phyloP scores from a whole-genome alignment of 1,284 basidiomycete genomes.

The Sanguinoderma infundibulare region DNA sequence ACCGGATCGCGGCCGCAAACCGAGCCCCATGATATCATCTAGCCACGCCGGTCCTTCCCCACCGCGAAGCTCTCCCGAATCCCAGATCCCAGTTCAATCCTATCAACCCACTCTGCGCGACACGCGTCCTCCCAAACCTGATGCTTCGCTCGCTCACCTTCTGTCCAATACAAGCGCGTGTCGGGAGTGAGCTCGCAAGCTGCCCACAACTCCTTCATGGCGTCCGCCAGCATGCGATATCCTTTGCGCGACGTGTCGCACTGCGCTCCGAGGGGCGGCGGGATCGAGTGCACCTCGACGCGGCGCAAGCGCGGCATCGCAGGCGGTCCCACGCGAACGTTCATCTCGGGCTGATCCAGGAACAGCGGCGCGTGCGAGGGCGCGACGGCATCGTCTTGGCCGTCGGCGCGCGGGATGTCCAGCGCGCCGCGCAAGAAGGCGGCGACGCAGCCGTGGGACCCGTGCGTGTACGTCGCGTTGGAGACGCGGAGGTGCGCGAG shows the following conservation, averaged over 20 bases:
- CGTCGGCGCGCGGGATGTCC: background rate
- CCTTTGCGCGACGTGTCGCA: slow-evolving; percentile 14
- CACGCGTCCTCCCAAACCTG: background rate
- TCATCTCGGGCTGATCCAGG: background rate
- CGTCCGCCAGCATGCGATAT: slow-evolving; percentile 11
- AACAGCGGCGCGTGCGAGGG: background rate
- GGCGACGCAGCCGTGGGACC: slow-evolving; percentile 14
- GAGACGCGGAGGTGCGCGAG: slow-evolving; percentile 24
- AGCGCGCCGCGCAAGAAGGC: slow-evolving; percentile 20
- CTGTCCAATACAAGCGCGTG: slow-evolving; percentile 6
- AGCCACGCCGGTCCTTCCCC: background rate
- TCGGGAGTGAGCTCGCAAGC: slow-evolving; percentile 13
- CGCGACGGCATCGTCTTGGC: background rate
- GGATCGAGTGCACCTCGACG: slow-evolving; percentile 19
- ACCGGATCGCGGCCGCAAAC: no score
- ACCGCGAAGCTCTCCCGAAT: background rate
- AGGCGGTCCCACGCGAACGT: background rate
- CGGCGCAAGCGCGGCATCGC: slow-evolving; percentile 5
- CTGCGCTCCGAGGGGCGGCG: slow-evolving; percentile 1
- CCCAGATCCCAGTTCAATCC: background rate
- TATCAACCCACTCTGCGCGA: background rate
- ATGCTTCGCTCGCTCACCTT: background rate
- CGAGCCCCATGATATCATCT: no score
- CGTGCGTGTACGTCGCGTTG: slow-evolving; percentile 25
- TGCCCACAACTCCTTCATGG: slow-evolving; percentile 11